phyloP scores from a whole-genome alignment of 1,139 yeast species.

The Geotrichum restrictum region DNA sequence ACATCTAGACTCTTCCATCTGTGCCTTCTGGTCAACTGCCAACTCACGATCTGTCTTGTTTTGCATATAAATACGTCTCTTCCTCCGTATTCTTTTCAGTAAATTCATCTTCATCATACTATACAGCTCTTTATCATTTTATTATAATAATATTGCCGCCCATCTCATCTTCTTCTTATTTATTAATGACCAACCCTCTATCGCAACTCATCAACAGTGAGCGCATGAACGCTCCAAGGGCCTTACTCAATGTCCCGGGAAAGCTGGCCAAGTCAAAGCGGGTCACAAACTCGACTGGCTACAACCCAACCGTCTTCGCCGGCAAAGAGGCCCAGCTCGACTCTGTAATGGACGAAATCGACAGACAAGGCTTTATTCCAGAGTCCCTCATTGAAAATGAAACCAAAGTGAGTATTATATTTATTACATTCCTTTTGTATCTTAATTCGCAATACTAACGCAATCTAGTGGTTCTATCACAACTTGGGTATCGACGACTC shows the following conservation, averaged over 20 bases:
- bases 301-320: conserved; percentile 68
- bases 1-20: too few relatives aligned
- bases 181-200: not conserved
- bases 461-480: conserved; percentile 72
- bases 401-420: conserved; percentile 44
- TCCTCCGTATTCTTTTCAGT: not conserved
- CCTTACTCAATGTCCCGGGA: conserved; percentile 13
- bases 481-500: conserved; percentile 84
- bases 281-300: conserved; percentile 44
- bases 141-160: not conserved
- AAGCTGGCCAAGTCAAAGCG: conserved; percentile 10
- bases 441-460: too few relatives aligned
- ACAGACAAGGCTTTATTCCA: conserved; percentile 83
- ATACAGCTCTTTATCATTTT: not conserved
- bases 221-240: not conserved
- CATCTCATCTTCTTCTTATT: not conserved
- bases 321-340: conserved; percentile 82
- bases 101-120: not conserved
- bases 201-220: not conserved
- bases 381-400: conserved; percentile 80
- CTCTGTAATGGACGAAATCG: conserved; percentile 75
- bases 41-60: not conserved
- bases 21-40: too few relatives aligned
- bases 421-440: not conserved
- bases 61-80: not conserved